Percentiles rank a stretch among this genome's conserved stretches.
phyloP scores from a whole-genome alignment of 129 eudicot species.

The Lonicera japonica region DNA sequence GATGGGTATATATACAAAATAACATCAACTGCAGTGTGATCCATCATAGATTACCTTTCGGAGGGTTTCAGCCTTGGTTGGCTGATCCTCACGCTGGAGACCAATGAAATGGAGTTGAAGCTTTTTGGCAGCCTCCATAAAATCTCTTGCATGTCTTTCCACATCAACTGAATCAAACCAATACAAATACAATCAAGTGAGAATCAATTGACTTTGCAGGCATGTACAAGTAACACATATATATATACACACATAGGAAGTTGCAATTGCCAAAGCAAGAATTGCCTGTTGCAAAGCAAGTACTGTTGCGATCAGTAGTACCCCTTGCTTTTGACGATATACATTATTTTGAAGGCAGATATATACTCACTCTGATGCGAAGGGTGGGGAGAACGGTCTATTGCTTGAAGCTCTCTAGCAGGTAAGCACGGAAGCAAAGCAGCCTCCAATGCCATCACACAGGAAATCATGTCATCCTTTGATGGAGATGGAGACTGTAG shows the following conservation, averaged over 20 bases:
- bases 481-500: slow-evolving; percentile 30
- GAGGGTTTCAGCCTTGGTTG: slow-evolving; percentile 64
- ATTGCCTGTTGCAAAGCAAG: too few species aligned
- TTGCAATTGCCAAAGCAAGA: too few species aligned
- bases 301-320: neutral
- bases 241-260: too few species aligned
- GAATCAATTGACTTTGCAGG: too few species aligned
- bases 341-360: neutral
- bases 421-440: slow-evolving; percentile 97
- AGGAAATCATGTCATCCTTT: slow-evolving; percentile 70
- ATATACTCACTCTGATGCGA: slow-evolving; percentile 72
- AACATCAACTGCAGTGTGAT: neutral
- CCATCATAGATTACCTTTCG: slow-evolving; percentile 58
- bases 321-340: too few species aligned
- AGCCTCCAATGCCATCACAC: slow-evolving; percentile 80
- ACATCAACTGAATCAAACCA: slow-evolving; percentile 71
- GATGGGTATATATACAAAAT: neutral
- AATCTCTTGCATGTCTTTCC: slow-evolving; percentile 97
- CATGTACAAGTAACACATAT: too few species aligned
- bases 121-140: slow-evolving; percentile 97
- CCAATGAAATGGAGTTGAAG: slow-evolving; percentile 78
- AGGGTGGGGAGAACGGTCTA: slow-evolving; percentile 93
- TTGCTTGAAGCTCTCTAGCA: slow-evolving; percentile 97
- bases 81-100: slow-evolving; percentile 78
- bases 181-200: too few species aligned